phyloP scores from a whole-genome alignment of 306 rosid species.

The Castanea mollissima region DNA sequence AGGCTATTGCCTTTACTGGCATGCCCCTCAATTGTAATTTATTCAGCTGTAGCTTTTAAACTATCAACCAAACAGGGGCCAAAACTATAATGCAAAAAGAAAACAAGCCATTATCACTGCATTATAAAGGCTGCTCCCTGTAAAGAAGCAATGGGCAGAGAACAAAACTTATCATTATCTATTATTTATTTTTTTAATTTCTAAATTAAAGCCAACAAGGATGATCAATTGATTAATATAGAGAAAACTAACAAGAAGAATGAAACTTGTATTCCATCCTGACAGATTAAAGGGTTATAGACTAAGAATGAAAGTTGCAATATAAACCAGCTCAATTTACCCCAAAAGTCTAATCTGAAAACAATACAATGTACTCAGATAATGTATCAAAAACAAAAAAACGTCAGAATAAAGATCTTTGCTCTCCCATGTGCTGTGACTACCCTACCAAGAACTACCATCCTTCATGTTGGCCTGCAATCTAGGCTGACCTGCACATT shows the following conservation, averaged over 20 bases:
- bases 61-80: background rate
- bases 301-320: background rate
- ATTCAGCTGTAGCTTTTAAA: background rate
- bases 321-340: background rate
- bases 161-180: too few relatives aligned
- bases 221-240: too few relatives aligned
- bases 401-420: background rate
- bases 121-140: background rate
- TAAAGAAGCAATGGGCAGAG: too few relatives aligned
- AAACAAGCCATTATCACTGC: background rate
- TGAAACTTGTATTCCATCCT: background rate
- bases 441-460: background rate
- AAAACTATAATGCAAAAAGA: background rate
- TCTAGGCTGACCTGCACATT: slow-evolving; percentile 6
- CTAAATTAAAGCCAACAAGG: too few relatives aligned
- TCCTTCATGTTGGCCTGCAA: background rate
- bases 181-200: too few relatives aligned
- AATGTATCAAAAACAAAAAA: background rate
- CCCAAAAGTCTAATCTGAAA: background rate
- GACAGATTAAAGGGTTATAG: background rate
- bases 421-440: background rate
- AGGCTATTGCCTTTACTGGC: too few relatives aligned
- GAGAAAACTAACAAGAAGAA: too few relatives aligned
- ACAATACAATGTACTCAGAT: background rate
- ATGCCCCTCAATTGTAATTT: background rate